Evolutionary conservation across 345 rosid genomes (phyloP), one percentile per base, ranked within the genome.

Genomic region (Microcos paniculata): DNA sequence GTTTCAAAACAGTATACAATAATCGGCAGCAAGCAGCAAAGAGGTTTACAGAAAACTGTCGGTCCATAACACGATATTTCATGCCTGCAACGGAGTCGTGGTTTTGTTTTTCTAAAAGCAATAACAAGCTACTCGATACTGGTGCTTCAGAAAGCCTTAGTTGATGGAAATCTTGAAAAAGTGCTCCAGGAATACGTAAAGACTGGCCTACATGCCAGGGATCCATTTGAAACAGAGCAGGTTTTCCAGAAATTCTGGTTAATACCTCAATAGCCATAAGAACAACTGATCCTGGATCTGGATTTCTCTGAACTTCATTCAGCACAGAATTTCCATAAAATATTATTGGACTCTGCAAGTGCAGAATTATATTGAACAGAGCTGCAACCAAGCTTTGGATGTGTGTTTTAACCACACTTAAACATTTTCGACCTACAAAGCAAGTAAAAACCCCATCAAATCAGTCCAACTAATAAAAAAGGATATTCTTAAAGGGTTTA

Each of bases 221-320:
- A 77, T 91, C 88, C 92, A 96, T 80, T 68, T 81, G 84, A 81
- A 88, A 90, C 75, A 86, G 74, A 68, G 88, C 86, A 71, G 77
- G 90, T 80, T 92, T 93, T 78, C 91, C 95, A 73, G 88, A 89
- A 79, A 90, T 77, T 87, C 93, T 89, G 70, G 88, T 90, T 80
- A 96, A 85, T 35, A 93, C 92, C 88, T 91, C 94, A 77, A 90
- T 86, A 83, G 94, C 90, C 97, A 92, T 92, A 73, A 93, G 95
- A 81, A 92, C 84, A 73, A 90, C 92, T 18, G 94, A 86, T 80
- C 98, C 98, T 38, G 93, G 84, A 89, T 94, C 97, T 24, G 97
- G 94, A 78, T 68, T 78, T 77, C 51, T 73, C 78, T 66, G 80
- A 69, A 78, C 59, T 18, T 74, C 76, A 56, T 67, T 57, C 70